phyloP scores from a whole-genome alignment of 2,329 filamentous ascomycete species.

The Ceratocystis albifundus region DNA sequence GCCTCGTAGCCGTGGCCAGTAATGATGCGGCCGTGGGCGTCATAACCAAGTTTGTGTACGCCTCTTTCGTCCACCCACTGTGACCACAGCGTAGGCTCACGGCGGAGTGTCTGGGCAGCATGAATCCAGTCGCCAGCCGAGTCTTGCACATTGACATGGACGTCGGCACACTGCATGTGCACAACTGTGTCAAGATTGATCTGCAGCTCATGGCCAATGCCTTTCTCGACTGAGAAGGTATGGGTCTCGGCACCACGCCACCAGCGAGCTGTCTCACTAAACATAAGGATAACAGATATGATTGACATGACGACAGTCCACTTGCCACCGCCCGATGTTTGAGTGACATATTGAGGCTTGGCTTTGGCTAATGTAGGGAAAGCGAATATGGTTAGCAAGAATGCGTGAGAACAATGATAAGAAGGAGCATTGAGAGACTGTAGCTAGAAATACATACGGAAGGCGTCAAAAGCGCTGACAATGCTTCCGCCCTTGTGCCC shows the following conservation, averaged over 20 bases:
- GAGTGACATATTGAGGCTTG: slow-evolving; percentile 81
- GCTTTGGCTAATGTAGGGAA: slow-evolving; percentile 65
- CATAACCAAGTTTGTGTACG: slow-evolving; percentile 48
- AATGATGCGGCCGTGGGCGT: slow-evolving; percentile 43
- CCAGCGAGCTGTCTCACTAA: slow-evolving; percentile 71
- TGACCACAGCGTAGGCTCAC: slow-evolving; percentile 67
- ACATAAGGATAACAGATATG: slow-evolving; percentile 62
- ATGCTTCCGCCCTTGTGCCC: slow-evolving; percentile 54
- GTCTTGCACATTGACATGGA: slow-evolving; percentile 97
- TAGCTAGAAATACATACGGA: slow-evolving; percentile 51
- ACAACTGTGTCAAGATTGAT: slow-evolving; percentile 94
- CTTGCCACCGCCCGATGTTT: slow-evolving; percentile 76
- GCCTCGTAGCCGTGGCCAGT: slow-evolving; percentile 44
- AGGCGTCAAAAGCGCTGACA: slow-evolving; percentile 88
- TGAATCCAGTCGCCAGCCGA: slow-evolving; percentile 85
- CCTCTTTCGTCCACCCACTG: slow-evolving; percentile 68
- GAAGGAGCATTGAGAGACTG: neutral
- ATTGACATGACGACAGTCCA: slow-evolving; percentile 78
- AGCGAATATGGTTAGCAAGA: no score
- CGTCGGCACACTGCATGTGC: slow-evolving; percentile 70
- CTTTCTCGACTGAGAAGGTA: slow-evolving; percentile 87
- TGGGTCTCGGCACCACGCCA: slow-evolving; percentile 75
- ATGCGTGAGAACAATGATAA: no score
- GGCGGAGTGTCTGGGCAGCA: slow-evolving; percentile 60
- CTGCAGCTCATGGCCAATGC: slow-evolving; percentile 74